Conservation (phyloP, 805 yeast genomes). For the Dipodascus albidus region DNA sequence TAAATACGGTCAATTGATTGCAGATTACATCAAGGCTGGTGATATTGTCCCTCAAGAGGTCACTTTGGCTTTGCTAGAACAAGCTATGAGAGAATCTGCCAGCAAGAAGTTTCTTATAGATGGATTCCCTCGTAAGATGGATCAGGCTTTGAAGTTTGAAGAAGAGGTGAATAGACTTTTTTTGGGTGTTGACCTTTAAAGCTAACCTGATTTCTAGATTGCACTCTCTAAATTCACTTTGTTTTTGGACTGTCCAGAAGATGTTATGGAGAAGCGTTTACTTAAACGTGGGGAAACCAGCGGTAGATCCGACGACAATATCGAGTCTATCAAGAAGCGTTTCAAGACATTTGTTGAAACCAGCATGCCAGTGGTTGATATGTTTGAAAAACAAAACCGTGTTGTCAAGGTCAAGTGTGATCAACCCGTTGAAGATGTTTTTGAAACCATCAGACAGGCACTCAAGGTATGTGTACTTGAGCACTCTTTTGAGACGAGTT, state of each 20-base stretch:
- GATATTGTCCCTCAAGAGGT: constrained; percentile 77
- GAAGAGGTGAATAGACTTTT: constrained; percentile 32
- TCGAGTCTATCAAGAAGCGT: constrained; percentile 82
- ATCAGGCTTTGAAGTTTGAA: constrained; percentile 80
- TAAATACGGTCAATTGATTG: constrained; percentile 67
- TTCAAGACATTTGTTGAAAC: constrained; percentile 79
- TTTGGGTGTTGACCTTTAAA: no score
- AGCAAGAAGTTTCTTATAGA: constrained; percentile 60
- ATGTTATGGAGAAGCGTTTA: constrained; percentile 76
- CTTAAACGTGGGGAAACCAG: constrained; percentile 88
- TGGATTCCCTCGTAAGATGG: constrained; percentile 93
- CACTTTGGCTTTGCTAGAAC: constrained; percentile 64
- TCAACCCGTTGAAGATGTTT: constrained; percentile 70
- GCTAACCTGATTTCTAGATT: background rate
- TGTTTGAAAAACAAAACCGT: constrained; percentile 56
- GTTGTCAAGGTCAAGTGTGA: constrained; percentile 76
- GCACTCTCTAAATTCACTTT: constrained; percentile 24
- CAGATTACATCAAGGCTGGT: constrained; percentile 72
- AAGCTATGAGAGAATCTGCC: constrained; percentile 45
- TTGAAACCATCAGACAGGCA: constrained; percentile 53
- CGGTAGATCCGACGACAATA: constrained; percentile 89
- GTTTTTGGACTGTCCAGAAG: constrained; percentile 50
- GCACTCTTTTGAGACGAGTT: background rate
- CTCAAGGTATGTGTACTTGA: constrained; percentile 34
- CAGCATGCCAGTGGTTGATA: constrained; percentile 86